These are phyloP conservation scores for Diaporthe humulicola DNA, from an alignment of 2,329 filamentous ascomycete genomes.

Conservation along the genomic window DNA sequence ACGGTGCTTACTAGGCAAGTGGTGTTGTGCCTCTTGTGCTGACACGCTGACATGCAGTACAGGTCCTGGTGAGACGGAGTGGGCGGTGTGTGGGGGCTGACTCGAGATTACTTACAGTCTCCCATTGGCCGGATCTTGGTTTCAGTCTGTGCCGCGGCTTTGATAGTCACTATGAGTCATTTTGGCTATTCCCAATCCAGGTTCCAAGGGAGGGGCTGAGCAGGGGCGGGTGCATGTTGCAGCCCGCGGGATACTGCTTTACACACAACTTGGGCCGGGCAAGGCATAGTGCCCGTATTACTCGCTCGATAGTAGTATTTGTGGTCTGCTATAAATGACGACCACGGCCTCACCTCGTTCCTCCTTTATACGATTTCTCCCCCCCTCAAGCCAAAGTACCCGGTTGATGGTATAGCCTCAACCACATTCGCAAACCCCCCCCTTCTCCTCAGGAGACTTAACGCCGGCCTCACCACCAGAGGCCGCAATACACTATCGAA, in stretches of 20 bases:
- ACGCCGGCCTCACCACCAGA: constrained; percentile 47
- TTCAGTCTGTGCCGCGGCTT: constrained; percentile 20
- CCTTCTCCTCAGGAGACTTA: constrained; percentile 25
- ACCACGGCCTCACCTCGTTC: constrained; percentile 6
- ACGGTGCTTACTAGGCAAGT: constrained; percentile 1
- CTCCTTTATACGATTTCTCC: background rate
- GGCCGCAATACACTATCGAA: constrained; percentile 47
- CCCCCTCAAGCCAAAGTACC: background rate
- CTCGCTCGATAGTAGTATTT: background rate
- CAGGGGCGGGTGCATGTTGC: constrained; percentile 3
- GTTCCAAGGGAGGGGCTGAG: constrained; percentile 9
- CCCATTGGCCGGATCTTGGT: constrained; percentile 11
- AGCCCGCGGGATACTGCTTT: background rate
- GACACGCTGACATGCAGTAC: constrained; percentile 25
- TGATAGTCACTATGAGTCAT: constrained; percentile 35
- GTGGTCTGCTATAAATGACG: background rate
- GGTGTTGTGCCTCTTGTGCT: background rate
- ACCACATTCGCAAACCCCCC: background rate
- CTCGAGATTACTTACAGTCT: background rate
- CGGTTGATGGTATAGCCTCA: constrained; percentile 34
- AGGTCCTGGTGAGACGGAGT: background rate
- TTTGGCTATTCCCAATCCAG: constrained; percentile 29
- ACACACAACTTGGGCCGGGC: background rate
- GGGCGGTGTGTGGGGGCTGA: background rate
- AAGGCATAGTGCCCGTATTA: background rate